A percentile compares a stretch with the other conserved stretches of the same genome.
phyloP scores from a whole-genome alignment of 116 monocot species.

The Phalaenopsis hybrid region DNA sequence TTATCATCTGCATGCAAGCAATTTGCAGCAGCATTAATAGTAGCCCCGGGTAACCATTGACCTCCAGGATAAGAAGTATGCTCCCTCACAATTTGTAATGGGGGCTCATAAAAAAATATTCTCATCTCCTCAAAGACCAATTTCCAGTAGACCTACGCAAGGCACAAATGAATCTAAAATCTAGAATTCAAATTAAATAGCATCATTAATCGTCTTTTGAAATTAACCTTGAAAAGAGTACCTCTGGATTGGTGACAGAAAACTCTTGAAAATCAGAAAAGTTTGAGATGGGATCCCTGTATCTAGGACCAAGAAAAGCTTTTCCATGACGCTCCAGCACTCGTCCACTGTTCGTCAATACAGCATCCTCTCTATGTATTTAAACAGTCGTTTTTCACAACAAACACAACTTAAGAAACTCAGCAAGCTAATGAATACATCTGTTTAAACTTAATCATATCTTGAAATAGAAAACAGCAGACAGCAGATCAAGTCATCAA shows the following conservation, averaged over 20 bases:
- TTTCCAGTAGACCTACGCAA: conserved; percentile 71
- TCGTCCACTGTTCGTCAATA: conserved; percentile 71
- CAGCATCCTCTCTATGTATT: conserved; percentile 49
- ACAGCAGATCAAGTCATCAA: background rate
- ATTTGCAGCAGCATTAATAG: conserved; percentile 68
- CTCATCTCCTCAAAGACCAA: conserved; percentile 73
- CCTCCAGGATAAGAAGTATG: conserved; percentile 63
- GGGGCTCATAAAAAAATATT: conserved; percentile 52
- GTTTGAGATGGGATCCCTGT: conserved; percentile 74
- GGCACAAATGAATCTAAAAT: conserved; percentile 6
- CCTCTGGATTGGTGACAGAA: conserved; percentile 81
- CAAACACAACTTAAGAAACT: conserved; percentile 6
- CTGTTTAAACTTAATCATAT: background rate
- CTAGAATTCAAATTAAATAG: background rate
- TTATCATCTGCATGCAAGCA: conserved; percentile 65
- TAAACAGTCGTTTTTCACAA: too few relatives aligned
- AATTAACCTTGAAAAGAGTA: conserved; percentile 10
- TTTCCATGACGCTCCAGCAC: conserved; percentile 56
- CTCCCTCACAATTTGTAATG: conserved; percentile 64
- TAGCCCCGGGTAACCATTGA: conserved; percentile 72
- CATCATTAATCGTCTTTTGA: background rate
- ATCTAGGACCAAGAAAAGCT: conserved; percentile 62
- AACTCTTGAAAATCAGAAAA: conserved; percentile 79
- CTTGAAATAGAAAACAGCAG: background rate
- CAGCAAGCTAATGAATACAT: background rate